A percentile compares a stretch with the other conserved stretches of the same genome.
Evolutionary conservation across 306 rosid genomes (phyloP).

Genomic region (Trifolium fragiferum): DNA sequence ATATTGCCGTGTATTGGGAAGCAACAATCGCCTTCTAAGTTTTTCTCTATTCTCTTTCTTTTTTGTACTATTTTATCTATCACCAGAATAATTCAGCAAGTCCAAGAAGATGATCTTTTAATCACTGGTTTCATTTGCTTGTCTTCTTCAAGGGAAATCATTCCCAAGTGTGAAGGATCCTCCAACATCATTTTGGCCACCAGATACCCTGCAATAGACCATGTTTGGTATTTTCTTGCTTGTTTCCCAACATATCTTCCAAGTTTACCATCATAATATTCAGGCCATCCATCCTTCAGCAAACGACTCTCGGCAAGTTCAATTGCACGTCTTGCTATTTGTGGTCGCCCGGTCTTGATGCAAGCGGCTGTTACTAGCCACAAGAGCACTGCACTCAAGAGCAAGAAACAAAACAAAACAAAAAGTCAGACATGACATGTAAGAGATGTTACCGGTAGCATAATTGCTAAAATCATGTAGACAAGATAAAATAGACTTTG

Average conservation of each 20-base stretch:
- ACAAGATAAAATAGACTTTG: too few relatives aligned
- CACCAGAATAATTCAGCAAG: slow-evolving; percentile 54
- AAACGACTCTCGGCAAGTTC: slow-evolving; percentile 89
- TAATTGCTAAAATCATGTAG: too few relatives aligned
- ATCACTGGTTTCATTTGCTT: slow-evolving; percentile 85
- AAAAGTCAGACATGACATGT: not conserved
- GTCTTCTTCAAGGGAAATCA: slow-evolving; percentile 94
- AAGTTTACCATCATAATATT: slow-evolving; percentile 85
- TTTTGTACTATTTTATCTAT: slow-evolving; percentile 51
- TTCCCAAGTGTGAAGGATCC: slow-evolving; percentile 90
- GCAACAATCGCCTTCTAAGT: slow-evolving; percentile 55
- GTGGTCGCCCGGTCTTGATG: slow-evolving; percentile 88
- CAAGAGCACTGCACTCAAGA: slow-evolving; percentile 67
- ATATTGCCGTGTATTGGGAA: slow-evolving; percentile 52
- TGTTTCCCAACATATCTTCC: slow-evolving; percentile 88
- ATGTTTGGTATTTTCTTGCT: slow-evolving; percentile 90
- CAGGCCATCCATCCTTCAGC: slow-evolving; percentile 90
- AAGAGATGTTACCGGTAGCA: not conserved
- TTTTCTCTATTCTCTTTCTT: slow-evolving; percentile 45
- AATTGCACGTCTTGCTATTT: slow-evolving; percentile 82
- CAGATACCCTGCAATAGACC: slow-evolving; percentile 92
- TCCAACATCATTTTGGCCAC: slow-evolving; percentile 96
- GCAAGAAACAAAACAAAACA: slow-evolving; percentile 26
- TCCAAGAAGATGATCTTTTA: slow-evolving; percentile 88
- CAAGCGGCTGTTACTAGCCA: slow-evolving; percentile 93